Evolutionary conservation across 2,329 filamentous ascomycete species (phyloP).

Genomic region (Nemania serpens): DNA sequence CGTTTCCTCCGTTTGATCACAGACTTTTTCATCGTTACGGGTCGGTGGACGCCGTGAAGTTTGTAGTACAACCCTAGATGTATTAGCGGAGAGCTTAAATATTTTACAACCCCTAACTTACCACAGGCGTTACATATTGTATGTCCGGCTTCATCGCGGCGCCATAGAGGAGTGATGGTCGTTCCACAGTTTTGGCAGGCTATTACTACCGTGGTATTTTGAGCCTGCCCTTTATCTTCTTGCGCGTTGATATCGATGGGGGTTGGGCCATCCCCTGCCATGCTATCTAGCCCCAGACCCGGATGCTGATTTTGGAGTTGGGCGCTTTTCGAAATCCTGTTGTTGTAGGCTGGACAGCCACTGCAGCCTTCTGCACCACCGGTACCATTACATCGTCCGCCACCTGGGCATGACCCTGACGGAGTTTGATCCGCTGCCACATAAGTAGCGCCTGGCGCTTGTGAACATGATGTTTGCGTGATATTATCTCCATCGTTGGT

Average conservation of each 20-base stretch:
- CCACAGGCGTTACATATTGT: constrained; percentile 99
- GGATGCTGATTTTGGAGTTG: constrained; percentile 59
- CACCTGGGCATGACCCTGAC: constrained; percentile 90
- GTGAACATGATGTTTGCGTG: constrained; percentile 46
- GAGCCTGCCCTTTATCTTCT: constrained; percentile 45
- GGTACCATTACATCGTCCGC: constrained; percentile 93
- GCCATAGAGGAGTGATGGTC: constrained; percentile 94
- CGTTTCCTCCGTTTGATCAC: constrained; percentile 96
- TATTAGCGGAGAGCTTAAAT: constrained; percentile 31
- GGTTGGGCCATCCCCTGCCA: constrained; percentile 42
- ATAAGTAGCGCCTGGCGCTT: constrained; percentile 66
- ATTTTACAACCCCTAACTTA: constrained; percentile 52
- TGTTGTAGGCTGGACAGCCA: constrained; percentile 97
- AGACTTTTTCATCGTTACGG: constrained; percentile 98
- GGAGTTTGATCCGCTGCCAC: constrained; percentile 75
- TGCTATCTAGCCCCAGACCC: constrained; percentile 37
- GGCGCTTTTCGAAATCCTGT: constrained; percentile 86
- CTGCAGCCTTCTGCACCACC: constrained; percentile 94
- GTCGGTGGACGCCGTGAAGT: constrained; percentile 88
- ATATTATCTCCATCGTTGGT: constrained; percentile 50
- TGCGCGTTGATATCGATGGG: constrained; percentile 57
- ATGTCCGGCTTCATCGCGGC: constrained; percentile 90
- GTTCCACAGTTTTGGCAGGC: constrained; percentile 97
- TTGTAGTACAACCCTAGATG: constrained; percentile 87
- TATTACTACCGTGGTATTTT: constrained; percentile 70